These are phyloP conservation scores for Cladosporium sp. DNA, from an alignment of 2,329 filamentous ascomycete genomes.

Conservation along the genomic window DNA sequence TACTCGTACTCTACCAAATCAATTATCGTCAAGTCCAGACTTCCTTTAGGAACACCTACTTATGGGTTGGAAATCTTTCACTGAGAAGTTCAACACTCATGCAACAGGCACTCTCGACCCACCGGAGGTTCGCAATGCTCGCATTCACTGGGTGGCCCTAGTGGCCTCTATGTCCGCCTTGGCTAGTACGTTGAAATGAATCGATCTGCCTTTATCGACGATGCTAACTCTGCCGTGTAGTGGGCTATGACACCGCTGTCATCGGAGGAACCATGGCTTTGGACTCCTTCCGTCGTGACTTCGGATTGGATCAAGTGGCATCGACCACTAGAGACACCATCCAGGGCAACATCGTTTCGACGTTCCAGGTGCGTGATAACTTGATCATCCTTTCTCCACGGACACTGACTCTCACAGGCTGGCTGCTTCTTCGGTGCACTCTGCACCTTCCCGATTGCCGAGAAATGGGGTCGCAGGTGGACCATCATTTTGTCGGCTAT, in stretches of 20 bases:
- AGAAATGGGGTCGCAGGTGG: conserved; percentile 44
- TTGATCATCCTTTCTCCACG: too few relatives aligned
- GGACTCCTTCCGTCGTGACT: conserved; percentile 34
- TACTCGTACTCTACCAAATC: neutral
- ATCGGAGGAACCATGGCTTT: conserved; percentile 38
- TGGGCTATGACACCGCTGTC: conserved; percentile 28
- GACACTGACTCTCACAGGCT: conserved; percentile 13
- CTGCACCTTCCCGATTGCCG: conserved; percentile 41
- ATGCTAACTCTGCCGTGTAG: neutral
- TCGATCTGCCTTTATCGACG: conserved; percentile 16
- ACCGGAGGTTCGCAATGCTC: conserved; percentile 62
- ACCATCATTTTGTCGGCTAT: conserved; percentile 42
- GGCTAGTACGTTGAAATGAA: conserved; percentile 18
- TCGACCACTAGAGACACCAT: conserved; percentile 36
- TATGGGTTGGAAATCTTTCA: conserved; percentile 11
- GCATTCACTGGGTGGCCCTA: conserved; percentile 57
- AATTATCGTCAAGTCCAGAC: neutral
- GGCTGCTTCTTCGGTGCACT: conserved; percentile 36
- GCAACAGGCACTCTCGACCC: conserved; percentile 38
- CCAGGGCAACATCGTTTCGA: conserved; percentile 35
- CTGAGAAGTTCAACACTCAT: conserved; percentile 11
- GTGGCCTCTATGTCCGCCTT: conserved; percentile 42
- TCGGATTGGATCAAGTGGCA: conserved; percentile 27
- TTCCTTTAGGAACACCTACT: conserved; percentile 8
- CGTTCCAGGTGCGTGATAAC: conserved; percentile 23